Conservation (phyloP, 768 basidiomycete genomes). For the Rhizopogon salebrosus region DNA sequence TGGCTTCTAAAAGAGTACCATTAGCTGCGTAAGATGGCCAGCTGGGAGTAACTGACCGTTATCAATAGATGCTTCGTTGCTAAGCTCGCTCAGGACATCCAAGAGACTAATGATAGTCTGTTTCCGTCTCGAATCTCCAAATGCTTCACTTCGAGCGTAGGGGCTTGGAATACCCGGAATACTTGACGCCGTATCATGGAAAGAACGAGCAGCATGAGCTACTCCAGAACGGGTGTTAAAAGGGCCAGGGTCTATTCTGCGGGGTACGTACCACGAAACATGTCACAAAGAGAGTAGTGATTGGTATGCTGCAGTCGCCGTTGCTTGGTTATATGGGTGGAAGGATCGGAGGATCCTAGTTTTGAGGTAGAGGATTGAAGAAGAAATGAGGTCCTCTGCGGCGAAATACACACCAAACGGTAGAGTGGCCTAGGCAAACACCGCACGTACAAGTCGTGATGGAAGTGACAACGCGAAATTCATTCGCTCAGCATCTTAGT, state of each 20-base stretch:
- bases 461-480: constrained; percentile 28
- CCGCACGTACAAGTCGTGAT: constrained; percentile 23
- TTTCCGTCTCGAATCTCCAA: constrained; percentile 31
- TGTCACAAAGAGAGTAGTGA: constrained; percentile 6
- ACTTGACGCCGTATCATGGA: constrained; percentile 22
- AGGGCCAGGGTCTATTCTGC: constrained; percentile 20
- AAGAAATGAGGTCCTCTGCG: constrained; percentile 16
- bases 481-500: constrained; percentile 28
- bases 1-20: constrained; percentile 15
- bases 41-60: constrained; percentile 22
- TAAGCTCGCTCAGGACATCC: constrained; percentile 42
- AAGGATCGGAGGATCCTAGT: constrained; percentile 1
- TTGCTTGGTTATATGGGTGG: background rate
- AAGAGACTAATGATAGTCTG: constrained; percentile 43
- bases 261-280: constrained; percentile 26
- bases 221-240: background rate
- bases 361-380: background rate
- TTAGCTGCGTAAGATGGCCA: constrained; percentile 1
- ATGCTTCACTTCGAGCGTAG: constrained; percentile 23
- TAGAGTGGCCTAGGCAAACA: constrained; percentile 31
- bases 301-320: background rate
- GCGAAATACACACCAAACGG: constrained; percentile 29
- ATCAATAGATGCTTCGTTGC: constrained; percentile 31
- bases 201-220: constrained; percentile 17
- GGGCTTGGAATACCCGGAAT: constrained; percentile 19